Percentiles rank a stretch among this genome's conserved stretches.
Conservation (phyloP, 805 yeast species). For the Candida anglica region DNA sequence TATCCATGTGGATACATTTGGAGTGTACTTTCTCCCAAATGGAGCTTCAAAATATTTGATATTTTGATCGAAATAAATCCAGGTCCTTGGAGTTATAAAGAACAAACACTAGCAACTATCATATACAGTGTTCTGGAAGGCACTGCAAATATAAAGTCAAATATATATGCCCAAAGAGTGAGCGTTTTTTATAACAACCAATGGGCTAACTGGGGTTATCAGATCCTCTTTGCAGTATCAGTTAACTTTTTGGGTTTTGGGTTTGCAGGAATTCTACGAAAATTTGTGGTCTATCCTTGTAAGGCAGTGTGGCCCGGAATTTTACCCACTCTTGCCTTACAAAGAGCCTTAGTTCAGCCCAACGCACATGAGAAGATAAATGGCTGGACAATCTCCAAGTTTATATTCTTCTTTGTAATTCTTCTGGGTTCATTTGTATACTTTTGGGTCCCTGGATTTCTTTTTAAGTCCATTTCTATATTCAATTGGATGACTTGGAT, state of each 20-base stretch:
- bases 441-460: slow-evolving; percentile 39
- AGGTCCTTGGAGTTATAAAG: slow-evolving; percentile 43
- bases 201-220: slow-evolving; percentile 50
- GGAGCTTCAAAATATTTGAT: slow-evolving; percentile 19
- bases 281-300: slow-evolving; percentile 43
- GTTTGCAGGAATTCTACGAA: slow-evolving; percentile 61
- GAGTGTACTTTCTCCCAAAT: slow-evolving; percentile 29
- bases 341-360: slow-evolving; percentile 34
- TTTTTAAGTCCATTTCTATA: slow-evolving; percentile 34
- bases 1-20: slow-evolving; percentile 38
- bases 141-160: slow-evolving; percentile 38
- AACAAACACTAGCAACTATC: slow-evolving; percentile 42
- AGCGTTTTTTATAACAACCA: slow-evolving; percentile 38
- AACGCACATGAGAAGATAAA: slow-evolving; percentile 19
- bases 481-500: slow-evolving; percentile 47
- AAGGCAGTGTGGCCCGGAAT: slow-evolving; percentile 43
- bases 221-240: slow-evolving; percentile 47
- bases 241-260: slow-evolving; percentile 65
- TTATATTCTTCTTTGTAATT: slow-evolving; percentile 33
- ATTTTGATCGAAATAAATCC: slow-evolving; percentile 28
- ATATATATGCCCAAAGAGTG: slow-evolving; percentile 40
- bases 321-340: slow-evolving; percentile 39
- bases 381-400: slow-evolving; percentile 41
- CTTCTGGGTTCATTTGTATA: slow-evolving; percentile 32
- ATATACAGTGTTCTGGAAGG: slow-evolving; percentile 40